phyloP scores from a whole-genome alignment of 1,139 yeast genomes.

The Hyphopichia pseudoburtonii region DNA sequence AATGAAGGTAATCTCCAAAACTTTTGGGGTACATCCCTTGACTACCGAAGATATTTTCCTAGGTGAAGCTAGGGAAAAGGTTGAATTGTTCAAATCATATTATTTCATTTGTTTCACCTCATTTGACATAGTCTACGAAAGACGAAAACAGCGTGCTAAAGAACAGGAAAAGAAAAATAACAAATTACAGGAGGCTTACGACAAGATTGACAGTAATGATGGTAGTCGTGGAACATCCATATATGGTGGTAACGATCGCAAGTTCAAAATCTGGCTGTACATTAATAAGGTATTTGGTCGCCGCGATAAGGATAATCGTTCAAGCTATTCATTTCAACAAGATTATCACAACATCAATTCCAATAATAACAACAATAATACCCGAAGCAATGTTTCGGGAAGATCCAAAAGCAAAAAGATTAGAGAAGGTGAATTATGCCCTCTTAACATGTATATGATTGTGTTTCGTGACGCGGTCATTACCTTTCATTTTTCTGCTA shows the following conservation, averaged over 20 bases:
- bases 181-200: conserved; percentile 42
- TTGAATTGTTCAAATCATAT: conserved; percentile 84
- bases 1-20: conserved; percentile 87
- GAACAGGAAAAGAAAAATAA: conserved; percentile 42
- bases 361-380: conserved; percentile 6
- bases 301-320: conserved; percentile 4
- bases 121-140: conserved; percentile 80
- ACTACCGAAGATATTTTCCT: conserved; percentile 94
- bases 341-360: not conserved
- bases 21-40: conserved; percentile 92
- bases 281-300: conserved; percentile 13
- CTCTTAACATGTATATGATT: conserved; percentile 88
- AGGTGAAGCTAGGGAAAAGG: conserved; percentile 94
- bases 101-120: conserved; percentile 93
- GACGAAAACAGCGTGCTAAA: conserved; percentile 49
- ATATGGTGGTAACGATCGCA: conserved; percentile 18
- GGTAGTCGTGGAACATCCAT: conserved; percentile 15
- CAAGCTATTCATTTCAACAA: conserved; percentile 4
- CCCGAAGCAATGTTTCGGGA: conserved; percentile 21
- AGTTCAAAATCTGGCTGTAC: conserved; percentile 17
- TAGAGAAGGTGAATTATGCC: conserved; percentile 78
- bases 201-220: conserved; percentile 17
- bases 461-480: conserved; percentile 89
- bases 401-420: conserved; percentile 34
- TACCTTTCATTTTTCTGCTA: conserved; percentile 91